These are phyloP conservation scores for Amaranthus tricolor DNA, from an alignment of 179 eudicot species.

Conservation along the genomic window DNA sequence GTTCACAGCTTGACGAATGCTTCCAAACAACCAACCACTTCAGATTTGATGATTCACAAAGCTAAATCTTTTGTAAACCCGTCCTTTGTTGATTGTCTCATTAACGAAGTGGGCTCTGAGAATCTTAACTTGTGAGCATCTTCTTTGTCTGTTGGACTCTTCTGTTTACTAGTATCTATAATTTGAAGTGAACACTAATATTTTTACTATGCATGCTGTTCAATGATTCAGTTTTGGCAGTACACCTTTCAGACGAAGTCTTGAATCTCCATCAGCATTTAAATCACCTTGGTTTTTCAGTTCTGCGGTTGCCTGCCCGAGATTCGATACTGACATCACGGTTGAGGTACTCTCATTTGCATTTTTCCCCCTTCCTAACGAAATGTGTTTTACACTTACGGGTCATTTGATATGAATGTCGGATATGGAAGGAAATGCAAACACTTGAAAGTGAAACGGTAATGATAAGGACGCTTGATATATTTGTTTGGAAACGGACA, in stretches of 20 bases:
- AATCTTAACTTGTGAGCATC: slow-evolving; percentile 38
- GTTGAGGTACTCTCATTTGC: slow-evolving; percentile 59
- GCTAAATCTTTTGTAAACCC: slow-evolving; percentile 38
- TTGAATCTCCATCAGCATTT: slow-evolving; percentile 98
- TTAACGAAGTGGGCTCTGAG: slow-evolving; percentile 48
- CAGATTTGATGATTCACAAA: slow-evolving; percentile 33
- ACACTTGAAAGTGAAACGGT: too few relatives aligned
- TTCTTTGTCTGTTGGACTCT: slow-evolving; percentile 1
- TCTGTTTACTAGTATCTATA: neutral
- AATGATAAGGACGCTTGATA: too few relatives aligned
- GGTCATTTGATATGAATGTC: too few relatives aligned
- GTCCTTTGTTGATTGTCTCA: slow-evolving; percentile 39
- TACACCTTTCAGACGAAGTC: slow-evolving; percentile 77
- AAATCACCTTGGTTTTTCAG: slow-evolving; percentile 94
- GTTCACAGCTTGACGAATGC: slow-evolving; percentile 35
- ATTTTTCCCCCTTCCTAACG: too few relatives aligned
- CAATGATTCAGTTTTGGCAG: slow-evolving; percentile 55
- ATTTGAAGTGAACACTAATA: neutral
- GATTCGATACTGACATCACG: slow-evolving; percentile 75
- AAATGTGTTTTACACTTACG: too few relatives aligned
- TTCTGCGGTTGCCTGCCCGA: slow-evolving; percentile 63
- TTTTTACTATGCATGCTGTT: neutral
- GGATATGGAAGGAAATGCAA: too few relatives aligned
- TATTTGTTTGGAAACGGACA: too few relatives aligned
- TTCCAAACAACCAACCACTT: slow-evolving; percentile 31